Percentiles rank a stretch among this genome's conserved stretches.
These are phyloP conservation scores for Myxozyma udenii DNA, from an alignment of 805 yeast species.

Conservation along the genomic window DNA sequence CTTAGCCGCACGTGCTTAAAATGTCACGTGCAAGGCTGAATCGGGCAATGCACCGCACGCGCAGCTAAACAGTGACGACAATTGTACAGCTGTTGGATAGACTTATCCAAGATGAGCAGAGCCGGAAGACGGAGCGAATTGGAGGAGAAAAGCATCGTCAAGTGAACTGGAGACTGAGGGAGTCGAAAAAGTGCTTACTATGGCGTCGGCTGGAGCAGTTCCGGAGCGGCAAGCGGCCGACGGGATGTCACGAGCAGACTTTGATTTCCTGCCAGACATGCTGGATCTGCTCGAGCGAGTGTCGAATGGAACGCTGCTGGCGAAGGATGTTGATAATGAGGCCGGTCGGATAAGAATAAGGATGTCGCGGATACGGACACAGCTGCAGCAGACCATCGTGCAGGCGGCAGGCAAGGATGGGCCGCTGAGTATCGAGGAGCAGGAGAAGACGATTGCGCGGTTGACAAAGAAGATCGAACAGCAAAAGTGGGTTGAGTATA, in stretches of 20 bases:
- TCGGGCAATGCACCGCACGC: too few species aligned
- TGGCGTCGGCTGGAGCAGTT: not conserved
- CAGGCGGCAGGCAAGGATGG: not conserved
- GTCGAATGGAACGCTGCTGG: slow-evolving; percentile 11
- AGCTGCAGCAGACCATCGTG: slow-evolving; percentile 3
- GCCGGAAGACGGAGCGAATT: too few species aligned
- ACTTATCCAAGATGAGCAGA: too few species aligned
- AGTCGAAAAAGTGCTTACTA: too few species aligned
- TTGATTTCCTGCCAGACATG: slow-evolving; percentile 23
- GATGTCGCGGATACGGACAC: slow-evolving; percentile 5
- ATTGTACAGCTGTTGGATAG: too few species aligned
- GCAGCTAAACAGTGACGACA: too few species aligned
- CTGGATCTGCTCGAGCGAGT: slow-evolving; percentile 24
- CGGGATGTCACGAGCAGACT: slow-evolving; percentile 14
- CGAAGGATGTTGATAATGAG: slow-evolving; percentile 20
- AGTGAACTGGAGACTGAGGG: too few species aligned
- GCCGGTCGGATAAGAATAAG: slow-evolving; percentile 19
- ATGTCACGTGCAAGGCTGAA: too few species aligned
- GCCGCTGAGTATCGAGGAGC: slow-evolving; percentile 13
- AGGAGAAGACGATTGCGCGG: slow-evolving; percentile 2
- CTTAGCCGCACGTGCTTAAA: too few species aligned
- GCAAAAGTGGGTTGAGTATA: slow-evolving; percentile 5
- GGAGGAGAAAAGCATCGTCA: too few species aligned
- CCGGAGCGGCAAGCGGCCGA: not conserved
- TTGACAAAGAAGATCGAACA: slow-evolving; percentile 5